These are phyloP conservation scores for Coemansia sp. DNA, from an alignment of 192 early-diverging fungal species.

Conservation along the genomic window DNA sequence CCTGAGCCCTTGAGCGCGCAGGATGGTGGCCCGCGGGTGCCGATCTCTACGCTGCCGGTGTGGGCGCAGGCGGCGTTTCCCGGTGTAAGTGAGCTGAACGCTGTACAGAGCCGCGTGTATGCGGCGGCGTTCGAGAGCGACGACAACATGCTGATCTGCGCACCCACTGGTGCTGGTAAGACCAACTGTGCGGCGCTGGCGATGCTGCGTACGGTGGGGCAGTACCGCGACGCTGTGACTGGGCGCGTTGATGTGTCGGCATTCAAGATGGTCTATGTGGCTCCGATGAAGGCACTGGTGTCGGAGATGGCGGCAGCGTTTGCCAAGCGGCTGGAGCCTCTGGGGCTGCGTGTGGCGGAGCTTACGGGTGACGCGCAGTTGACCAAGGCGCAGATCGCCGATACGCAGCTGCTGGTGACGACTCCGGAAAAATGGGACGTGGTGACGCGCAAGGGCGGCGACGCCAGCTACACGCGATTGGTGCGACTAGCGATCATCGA, in stretches of 20 bases:
- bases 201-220: slow-evolving; percentile 76
- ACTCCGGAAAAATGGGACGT: slow-evolving; percentile 99
- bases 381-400: slow-evolving; percentile 88
- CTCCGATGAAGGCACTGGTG: slow-evolving; percentile 97
- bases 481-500: slow-evolving; percentile 92
- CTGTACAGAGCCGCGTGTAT: slow-evolving; percentile 87
- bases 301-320: slow-evolving; percentile 95
- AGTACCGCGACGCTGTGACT: slow-evolving; percentile 70
- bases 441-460: slow-evolving; percentile 92
- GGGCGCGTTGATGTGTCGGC: slow-evolving; percentile 76
- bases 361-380: slow-evolving; percentile 98
- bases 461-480: slow-evolving; percentile 91
- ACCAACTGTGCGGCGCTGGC: slow-evolving; percentile 96
- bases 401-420: slow-evolving; percentile 97
- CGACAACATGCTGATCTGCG: slow-evolving; percentile 97
- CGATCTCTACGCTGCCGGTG: slow-evolving; percentile 65
- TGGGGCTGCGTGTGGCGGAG: slow-evolving; percentile 86
- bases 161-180: slow-evolving; percentile 98
- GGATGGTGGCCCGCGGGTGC: slow-evolving; percentile 64
- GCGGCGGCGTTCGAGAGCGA: slow-evolving; percentile 92
- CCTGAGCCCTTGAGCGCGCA: slow-evolving; percentile 68
- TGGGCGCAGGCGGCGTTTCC: slow-evolving; percentile 83
- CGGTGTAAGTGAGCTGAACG: slow-evolving; percentile 73
- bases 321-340: slow-evolving; percentile 72
- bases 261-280: slow-evolving; percentile 99